Percentiles rank a stretch among this genome's conserved stretches.
phyloP scores from a whole-genome alignment of 805 yeast genomes.

The Blastobotrys mokoenaii region DNA sequence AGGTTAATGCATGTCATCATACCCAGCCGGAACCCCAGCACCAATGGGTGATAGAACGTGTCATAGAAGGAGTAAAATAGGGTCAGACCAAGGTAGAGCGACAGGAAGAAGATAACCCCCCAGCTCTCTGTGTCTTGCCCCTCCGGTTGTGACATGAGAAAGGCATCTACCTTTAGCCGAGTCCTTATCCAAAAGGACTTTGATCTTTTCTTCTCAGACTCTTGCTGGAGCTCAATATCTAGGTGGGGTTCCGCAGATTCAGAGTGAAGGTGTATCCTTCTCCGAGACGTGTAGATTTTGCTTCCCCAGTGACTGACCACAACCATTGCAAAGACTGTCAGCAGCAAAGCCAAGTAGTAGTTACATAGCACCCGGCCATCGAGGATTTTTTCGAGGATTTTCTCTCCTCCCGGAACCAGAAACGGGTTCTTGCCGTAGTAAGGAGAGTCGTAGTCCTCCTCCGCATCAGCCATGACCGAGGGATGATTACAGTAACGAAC shows the following conservation, averaged over 20 bases:
- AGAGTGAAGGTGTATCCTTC: background rate
- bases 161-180: slow-evolving; percentile 1
- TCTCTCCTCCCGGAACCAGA: slow-evolving; percentile 1
- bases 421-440: background rate
- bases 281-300: background rate
- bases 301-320: slow-evolving; percentile 1
- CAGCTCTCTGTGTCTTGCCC: slow-evolving; percentile 10
- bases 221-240: background rate
- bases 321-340: background rate
- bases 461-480: no score
- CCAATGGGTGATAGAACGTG: slow-evolving; percentile 6
- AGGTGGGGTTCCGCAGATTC: background rate
- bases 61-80: slow-evolving; percentile 8
- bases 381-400: slow-evolving; percentile 4
- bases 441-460: background rate
- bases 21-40: slow-evolving; percentile 19
- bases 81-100: slow-evolving; percentile 7
- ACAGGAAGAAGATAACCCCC: slow-evolving; percentile 9
- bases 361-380: slow-evolving; percentile 5
- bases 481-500: no score
- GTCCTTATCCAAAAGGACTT: background rate
- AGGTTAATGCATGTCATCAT: slow-evolving; percentile 15
- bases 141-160: slow-evolving; percentile 12
- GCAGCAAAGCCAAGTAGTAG: slow-evolving; percentile 3
- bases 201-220: background rate